Conservation (phyloP, 768 basidiomycete genomes). For the Lactarius trivialis region DNA sequence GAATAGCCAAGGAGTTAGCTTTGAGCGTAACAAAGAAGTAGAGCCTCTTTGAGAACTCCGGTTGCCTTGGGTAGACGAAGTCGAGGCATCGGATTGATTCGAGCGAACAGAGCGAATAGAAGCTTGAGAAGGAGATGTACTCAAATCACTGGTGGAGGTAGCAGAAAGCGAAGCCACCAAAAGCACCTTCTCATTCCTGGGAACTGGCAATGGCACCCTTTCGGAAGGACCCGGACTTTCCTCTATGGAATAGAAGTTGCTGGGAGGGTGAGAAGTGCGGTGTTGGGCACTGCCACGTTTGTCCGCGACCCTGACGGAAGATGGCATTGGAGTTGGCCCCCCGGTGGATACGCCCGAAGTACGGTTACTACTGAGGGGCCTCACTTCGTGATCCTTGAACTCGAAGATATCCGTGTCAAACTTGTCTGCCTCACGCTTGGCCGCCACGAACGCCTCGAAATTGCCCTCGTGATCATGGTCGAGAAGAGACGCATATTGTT, state of each 20-base stretch:
- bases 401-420: conserved; percentile 71
- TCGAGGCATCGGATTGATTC: conserved; percentile 42
- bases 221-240: conserved; percentile 55
- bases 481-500: conserved; percentile 31
- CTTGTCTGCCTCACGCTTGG: conserved; percentile 56
- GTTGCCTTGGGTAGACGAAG: conserved; percentile 24
- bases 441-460: conserved; percentile 22
- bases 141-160: conserved; percentile 30
- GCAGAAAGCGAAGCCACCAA: conserved; percentile 20
- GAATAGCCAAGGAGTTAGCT: conserved; percentile 71
- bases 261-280: conserved; percentile 43
- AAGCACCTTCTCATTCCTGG: conserved; percentile 22
- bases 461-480: conserved; percentile 21
- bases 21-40: conserved; percentile 41
- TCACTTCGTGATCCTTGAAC: conserved; percentile 35
- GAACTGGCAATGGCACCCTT: conserved; percentile 43
- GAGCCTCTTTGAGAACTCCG: conserved; percentile 7
- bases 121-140: conserved; percentile 59
- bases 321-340: conserved; percentile 3
- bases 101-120: conserved; percentile 57
- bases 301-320: conserved; percentile 18
- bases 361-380: conserved; percentile 29
- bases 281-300: conserved; percentile 31
- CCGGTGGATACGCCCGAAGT: conserved; percentile 38
- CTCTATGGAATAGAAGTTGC: conserved; percentile 57